Evolutionary conservation across 1,139 yeast species (phyloP).

Genomic region (Zygosaccharomyces pseudobailii): DNA sequence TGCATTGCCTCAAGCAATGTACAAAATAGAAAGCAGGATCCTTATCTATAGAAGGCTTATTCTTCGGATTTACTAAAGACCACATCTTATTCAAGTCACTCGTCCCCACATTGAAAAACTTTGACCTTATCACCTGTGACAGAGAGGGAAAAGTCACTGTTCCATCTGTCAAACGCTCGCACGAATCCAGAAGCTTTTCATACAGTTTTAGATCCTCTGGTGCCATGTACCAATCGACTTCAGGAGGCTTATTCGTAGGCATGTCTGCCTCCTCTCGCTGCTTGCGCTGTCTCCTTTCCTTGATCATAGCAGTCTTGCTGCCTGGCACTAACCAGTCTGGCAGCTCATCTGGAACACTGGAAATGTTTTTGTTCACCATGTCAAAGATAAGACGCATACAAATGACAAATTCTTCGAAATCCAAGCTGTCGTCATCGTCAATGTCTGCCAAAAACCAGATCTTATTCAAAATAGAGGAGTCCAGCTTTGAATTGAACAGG

Average conservation of each 20-base stretch:
- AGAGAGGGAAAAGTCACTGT: conserved; percentile 72
- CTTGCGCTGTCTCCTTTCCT: conserved; percentile 49
- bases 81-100: conserved; percentile 90
- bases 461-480: conserved; percentile 66
- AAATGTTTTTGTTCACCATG: conserved; percentile 68
- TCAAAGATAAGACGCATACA: conserved; percentile 95
- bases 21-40: conserved; percentile 87
- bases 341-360: conserved; percentile 59
- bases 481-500: conserved; percentile 79
- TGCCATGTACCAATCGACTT: conserved; percentile 94
- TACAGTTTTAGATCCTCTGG: conserved; percentile 79
- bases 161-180: conserved; percentile 67
- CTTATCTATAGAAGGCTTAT: conserved; percentile 83
- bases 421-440: conserved; percentile 84
- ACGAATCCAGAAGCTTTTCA: conserved; percentile 67
- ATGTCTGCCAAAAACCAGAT: conserved; percentile 94
- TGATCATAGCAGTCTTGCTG: conserved; percentile 72
- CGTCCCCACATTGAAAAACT: conserved; percentile 68
- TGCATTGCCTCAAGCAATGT: conserved; percentile 87
- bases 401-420: conserved; percentile 95
- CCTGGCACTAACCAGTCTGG: conserved; percentile 94
- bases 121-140: conserved; percentile 54
- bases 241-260: conserved; percentile 24
- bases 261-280: conserved; percentile 35
- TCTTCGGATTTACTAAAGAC: conserved; percentile 90